Base-by-base conservation (phyloP, 1,284 basidiomycete genomes). In the Trametes hirsuta region DNA sequence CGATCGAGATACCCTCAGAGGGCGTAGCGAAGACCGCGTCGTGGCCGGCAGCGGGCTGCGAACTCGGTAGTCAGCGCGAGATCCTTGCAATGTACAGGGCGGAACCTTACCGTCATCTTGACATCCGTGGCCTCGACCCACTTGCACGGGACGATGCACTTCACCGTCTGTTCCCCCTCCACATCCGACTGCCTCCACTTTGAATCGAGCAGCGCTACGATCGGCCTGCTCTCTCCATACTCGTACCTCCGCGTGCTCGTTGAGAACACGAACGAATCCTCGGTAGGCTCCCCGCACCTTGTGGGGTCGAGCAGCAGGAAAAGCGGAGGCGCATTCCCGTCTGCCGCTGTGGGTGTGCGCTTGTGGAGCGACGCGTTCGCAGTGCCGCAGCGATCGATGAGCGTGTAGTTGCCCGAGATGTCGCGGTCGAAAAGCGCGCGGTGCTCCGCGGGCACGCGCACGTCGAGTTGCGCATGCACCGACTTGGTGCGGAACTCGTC, bases 241-340 rank as follows among this genome's bases (percentile, higher is more conserved):
- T 95, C 93, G 53, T 90, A 84, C 52, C 94, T 82, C 44, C 90
- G 81, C 49, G 82, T 93, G 66, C 84, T 88, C 45, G 84, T 90
- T 0, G 94, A 90, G 71, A 97, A 94, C 15, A 94, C 90, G 69
- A 94, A 96, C 3, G 80, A 79, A 67, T 97, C 95, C 8, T 84
- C 79, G 18, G 83, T 78, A 0, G 86, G 77, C 55, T 90, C 86
- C 11, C 91, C 90, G 41, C 87, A 93, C 0, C 94, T 84, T 42
- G 90, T 87, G 8, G 95, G 93, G 70, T 97, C 93, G 45, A 95
- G 80, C 71, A 96, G 84, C 77, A 97, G 79, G 78, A 89, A 97
- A 9, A 97, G 69, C 0, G 86, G 83, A 0, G 91, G 85, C 24
- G 87, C 74, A 4, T 73, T 70, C 0, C 57, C 67, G 21, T 87